These are phyloP conservation scores for Kwoniella sp. DNA, from an alignment of 768 basidiomycete genomes.

Conservation along the genomic window DNA sequence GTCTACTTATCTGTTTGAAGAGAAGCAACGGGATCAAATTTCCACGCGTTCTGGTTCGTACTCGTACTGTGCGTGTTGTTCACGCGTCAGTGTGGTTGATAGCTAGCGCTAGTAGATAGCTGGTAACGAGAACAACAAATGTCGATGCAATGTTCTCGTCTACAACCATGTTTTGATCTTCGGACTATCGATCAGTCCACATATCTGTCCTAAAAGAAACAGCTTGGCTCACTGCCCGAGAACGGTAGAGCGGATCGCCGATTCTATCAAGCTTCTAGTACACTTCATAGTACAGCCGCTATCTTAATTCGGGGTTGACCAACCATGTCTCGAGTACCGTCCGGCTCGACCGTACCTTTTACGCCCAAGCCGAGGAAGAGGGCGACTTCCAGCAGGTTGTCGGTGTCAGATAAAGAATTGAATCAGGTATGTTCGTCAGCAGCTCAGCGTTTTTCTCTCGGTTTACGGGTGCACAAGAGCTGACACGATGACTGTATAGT, in stretches of 20 bases:
- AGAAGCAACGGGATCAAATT: neutral
- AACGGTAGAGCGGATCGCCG: too few relatives aligned
- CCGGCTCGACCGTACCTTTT: constrained; percentile 47
- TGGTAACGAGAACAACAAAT: neutral
- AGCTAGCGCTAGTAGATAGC: neutral
- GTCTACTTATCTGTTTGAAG: neutral
- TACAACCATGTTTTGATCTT: neutral
- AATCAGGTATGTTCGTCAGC: constrained; percentile 38
- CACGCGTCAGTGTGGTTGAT: too few relatives aligned
- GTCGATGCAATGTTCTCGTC: neutral
- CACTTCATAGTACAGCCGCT: too few relatives aligned
- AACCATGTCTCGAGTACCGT: constrained; percentile 14
- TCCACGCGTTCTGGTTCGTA: neutral
- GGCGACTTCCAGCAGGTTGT: constrained; percentile 28
- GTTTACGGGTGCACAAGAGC: too few relatives aligned
- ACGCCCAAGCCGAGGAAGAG: constrained; percentile 44
- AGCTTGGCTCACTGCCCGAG: too few relatives aligned
- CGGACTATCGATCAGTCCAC: neutral
- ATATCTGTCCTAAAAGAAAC: too few relatives aligned
- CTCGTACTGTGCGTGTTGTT: neutral
- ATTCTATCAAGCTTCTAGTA: too few relatives aligned
- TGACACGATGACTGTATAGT: constrained; percentile 16
- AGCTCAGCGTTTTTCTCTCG: constrained; percentile 17
- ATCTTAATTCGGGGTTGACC: too few relatives aligned
- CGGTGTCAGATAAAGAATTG: constrained; percentile 38